Conservation (phyloP, 805 yeast species). For the Kazachstania taianensis region DNA sequence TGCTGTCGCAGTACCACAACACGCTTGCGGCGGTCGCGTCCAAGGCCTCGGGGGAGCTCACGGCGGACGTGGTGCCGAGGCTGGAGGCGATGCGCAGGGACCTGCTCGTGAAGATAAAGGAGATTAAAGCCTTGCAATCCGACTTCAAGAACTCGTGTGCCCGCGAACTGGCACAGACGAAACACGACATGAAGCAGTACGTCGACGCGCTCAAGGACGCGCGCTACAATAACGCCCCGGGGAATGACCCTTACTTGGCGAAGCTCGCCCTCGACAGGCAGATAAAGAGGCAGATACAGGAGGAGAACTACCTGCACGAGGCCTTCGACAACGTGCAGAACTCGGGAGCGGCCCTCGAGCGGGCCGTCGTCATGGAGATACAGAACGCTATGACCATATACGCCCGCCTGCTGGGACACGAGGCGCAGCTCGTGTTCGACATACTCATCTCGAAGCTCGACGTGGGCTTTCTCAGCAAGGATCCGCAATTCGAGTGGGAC, state of each 20-base stretch:
- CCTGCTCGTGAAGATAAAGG: constrained; percentile 73
- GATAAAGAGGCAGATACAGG: constrained; percentile 64
- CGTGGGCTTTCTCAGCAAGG: constrained; percentile 62
- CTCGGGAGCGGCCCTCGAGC: constrained; percentile 80
- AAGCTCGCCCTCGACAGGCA: constrained; percentile 65
- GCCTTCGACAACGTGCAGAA: constrained; percentile 80
- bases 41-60: constrained; percentile 49
- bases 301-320: constrained; percentile 80
- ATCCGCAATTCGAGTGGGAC: constrained; percentile 82
- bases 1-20: constrained; percentile 56
- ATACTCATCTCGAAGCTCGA: constrained; percentile 56
- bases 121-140: constrained; percentile 68
- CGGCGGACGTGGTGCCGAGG: constrained; percentile 51
- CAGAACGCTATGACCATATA: constrained; percentile 72
- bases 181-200: constrained; percentile 43
- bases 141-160: constrained; percentile 74
- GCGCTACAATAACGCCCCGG: constrained; percentile 33
- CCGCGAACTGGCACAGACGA: constrained; percentile 60
- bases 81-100: constrained; percentile 65
- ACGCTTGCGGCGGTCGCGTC: constrained; percentile 50
- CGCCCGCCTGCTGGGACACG: constrained; percentile 60
- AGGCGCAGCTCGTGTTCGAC: constrained; percentile 62
- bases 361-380: constrained; percentile 76
- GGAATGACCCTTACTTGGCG: constrained; percentile 73
- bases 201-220: constrained; percentile 55